Evolutionary conservation across 2,329 filamentous ascomycete genomes (phyloP), one percentile per base, ranked within the genome.

Genomic region (Calonectria crousiana): DNA sequence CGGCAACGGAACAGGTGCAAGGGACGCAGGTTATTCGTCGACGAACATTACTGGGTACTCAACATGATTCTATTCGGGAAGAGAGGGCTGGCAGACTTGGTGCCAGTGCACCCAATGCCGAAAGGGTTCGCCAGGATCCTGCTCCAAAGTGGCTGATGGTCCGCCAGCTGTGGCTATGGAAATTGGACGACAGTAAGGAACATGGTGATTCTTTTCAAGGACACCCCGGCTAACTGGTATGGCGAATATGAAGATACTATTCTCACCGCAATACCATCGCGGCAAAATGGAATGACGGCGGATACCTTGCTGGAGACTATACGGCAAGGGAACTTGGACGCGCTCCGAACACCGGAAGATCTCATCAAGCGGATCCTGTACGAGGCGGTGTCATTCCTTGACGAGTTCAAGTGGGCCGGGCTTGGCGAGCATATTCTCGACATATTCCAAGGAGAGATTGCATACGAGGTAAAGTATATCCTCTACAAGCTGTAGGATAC

Each of bases 81-180:
- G 32, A 36, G 11, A 36, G 53, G 44, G 44, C 44, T 9, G 28
- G 62, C 26, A 56, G 49, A 38, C 4, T 23, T 8, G 32, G 20
- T 44, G 66, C 26, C 16, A 34, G 32, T 26, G 30, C n/a, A 58
- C n/a, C 16, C 20, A 73, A 23, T n/a, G 52, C 52, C 2, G 52
- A 56, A 36, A 34, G 20, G 18, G 30, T 71, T n/a, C 65, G 70
- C 36, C 74, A 49, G 69, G 67, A 74, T 28, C 49, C 16, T 30
- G n/a, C 41, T n/a, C 65, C 49, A 18, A 56, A 67, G 47, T 71
- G 62, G 69, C 53, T 77, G 1, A 74, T 77, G 71, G 67, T 77
- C 5, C 76, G 68, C 28, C 76, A 80, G 49, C 47, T 76, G 30
- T 79, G 78, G 56, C 67, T 78, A 14, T 76, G 78, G 74, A 76